A percentile compares a stretch with the other conserved stretches of the same genome.
phyloP scores from a whole-genome alignment of 768 basidiomycete species.

The Serendipita sp. region DNA sequence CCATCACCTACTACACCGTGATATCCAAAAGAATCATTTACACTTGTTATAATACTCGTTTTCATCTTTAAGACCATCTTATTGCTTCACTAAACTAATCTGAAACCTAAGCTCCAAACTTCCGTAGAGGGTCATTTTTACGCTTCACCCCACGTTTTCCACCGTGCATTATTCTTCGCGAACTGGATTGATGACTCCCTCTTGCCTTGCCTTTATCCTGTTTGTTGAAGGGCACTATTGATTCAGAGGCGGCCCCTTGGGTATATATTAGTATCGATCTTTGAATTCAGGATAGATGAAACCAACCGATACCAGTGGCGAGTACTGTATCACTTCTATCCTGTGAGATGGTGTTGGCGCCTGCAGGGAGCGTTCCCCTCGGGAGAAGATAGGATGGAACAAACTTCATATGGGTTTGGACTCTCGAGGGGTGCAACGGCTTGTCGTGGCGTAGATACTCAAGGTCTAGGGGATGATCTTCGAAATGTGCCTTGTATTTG shows the following conservation, averaged over 20 bases:
- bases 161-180: constrained; percentile 25
- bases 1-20: too few relatives aligned
- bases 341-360: constrained; percentile 7
- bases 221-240: constrained; percentile 63
- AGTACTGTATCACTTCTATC: neutral
- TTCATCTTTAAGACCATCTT: neutral
- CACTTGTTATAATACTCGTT: neutral
- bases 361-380: constrained; percentile 44
- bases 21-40: too few relatives aligned
- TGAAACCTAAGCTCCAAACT: constrained; percentile 26
- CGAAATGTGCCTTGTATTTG: constrained; percentile 74
- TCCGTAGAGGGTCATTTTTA: constrained; percentile 70
- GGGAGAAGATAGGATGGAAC: constrained; percentile 88
- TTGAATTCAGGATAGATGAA: too few relatives aligned
- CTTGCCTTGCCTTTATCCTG: constrained; percentile 26
- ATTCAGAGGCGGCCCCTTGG: constrained; percentile 9
- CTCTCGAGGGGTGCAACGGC: constrained; percentile 73
- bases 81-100: neutral
- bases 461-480: constrained; percentile 87
- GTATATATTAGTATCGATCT: neutral
- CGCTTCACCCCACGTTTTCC: constrained; percentile 32
- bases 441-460: constrained; percentile 90
- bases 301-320: neutral
- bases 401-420: constrained; percentile 92
- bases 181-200: constrained; percentile 32